Base-by-base conservation (phyloP, 345 rosid genomes). In the Eutrema yunnanense region DNA sequence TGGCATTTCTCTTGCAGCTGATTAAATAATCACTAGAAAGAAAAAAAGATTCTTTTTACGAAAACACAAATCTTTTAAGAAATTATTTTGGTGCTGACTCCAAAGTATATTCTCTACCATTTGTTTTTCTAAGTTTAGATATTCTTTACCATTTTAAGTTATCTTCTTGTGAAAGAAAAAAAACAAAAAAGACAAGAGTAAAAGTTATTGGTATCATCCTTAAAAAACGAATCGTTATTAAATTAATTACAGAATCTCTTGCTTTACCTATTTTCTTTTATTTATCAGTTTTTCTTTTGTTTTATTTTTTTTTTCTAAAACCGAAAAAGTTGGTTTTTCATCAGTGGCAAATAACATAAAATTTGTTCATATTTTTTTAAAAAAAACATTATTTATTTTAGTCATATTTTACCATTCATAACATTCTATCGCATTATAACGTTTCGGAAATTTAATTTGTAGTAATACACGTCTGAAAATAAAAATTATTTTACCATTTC, bases 41-140 rank as follows among this genome's bases (percentile, higher is more conserved):
- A 64, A 42, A 68, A 32, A 68, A 43, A 6, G 57, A 64, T 55
- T 57, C 50, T 71, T 55, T 65, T 55, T 65, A 57, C 16, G 4
- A 54, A 26, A 43, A 33, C 19, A 16, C 3, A n/a, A n/a, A n/a
- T n/a, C n/a, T 44, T 53, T 53, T 6, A 50, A 11, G 36, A 42
- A 40, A 72, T 41, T 22, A 60, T 60, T 27, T 49, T 2, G 22
- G 14, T 41, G 47, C 30, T 72, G 63, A n/a, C n/a, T 72, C 55
- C 40, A 33, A 66, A 57, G 60, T 57, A 65, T 65, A 73, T 73
- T 57, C 46, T 40, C 66, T 47, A 48, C 47, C 29, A 9, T 44
- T 73, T 34, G 34, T 27, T 53, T 6, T 19, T 3, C 22, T 16
- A 12, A 36, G 36, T 62, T 72, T 34, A 40, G n/a, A 68, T 54